Evolutionary conservation across 2,329 filamentous ascomycete species (phyloP).

Genomic region (Alternaria rosae): DNA sequence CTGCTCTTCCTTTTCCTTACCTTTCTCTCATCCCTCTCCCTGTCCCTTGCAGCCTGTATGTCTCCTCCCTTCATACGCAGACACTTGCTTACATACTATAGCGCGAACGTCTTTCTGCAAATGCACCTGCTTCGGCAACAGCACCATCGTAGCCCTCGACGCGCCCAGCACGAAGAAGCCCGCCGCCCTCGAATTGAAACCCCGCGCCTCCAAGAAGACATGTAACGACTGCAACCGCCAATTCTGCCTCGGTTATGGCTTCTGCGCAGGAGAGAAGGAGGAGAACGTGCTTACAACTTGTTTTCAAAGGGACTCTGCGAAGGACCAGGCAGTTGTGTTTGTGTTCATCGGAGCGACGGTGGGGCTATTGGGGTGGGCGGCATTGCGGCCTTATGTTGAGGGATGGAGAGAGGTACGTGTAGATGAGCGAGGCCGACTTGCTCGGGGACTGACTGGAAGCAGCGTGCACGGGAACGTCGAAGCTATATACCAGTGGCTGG

Average conservation of each 20-base stretch:
- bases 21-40: conserved; percentile 47
- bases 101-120: conserved; percentile 72
- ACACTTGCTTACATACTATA: conserved; percentile 22
- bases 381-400: conserved; percentile 65
- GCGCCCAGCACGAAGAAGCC: conserved; percentile 47
- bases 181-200: conserved; percentile 19
- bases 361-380: conserved; percentile 67
- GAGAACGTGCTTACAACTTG: conserved; percentile 71
- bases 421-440: background rate
- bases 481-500: conserved; percentile 61
- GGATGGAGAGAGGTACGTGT: conserved; percentile 61
- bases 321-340: conserved; percentile 71
- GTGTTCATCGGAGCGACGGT: conserved; percentile 71
- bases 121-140: conserved; percentile 73
- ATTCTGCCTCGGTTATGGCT: conserved; percentile 69
- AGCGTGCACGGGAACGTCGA: conserved; percentile 58
- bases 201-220: conserved; percentile 54
- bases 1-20: conserved; percentile 34
- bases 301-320: conserved; percentile 73
- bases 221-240: conserved; percentile 73
- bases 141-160: conserved; percentile 71
- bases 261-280: conserved; percentile 68
- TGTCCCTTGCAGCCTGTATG: conserved; percentile 56
- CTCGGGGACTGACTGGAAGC: conserved; percentile 3
- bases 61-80: background rate